Conservation (phyloP, 352 stramenopile species). For the Globisporangium mamillatum region DNA sequence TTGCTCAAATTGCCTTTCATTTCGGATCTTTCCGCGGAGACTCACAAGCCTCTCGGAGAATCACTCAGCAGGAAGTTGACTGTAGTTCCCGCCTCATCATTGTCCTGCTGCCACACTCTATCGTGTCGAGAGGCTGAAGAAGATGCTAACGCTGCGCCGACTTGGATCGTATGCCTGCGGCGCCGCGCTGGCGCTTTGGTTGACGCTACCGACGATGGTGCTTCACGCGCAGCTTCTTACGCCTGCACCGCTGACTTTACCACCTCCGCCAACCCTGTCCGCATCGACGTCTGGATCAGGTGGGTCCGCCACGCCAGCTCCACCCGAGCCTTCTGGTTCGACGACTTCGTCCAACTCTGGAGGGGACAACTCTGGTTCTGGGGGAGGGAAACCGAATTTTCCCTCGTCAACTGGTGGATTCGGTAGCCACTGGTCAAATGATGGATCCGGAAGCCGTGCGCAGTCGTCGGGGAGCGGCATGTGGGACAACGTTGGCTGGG, state of each 20-base stretch:
- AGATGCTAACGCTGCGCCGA: background rate
- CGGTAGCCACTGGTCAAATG: background rate
- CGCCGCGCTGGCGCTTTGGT: background rate
- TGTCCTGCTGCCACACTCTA: background rate
- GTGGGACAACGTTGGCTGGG: background rate
- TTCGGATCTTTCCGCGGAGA: slow-evolving; percentile 1
- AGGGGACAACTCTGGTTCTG: background rate
- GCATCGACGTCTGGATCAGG: background rate
- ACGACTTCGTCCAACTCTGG: background rate
- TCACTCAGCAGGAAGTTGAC: background rate
- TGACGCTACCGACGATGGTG: background rate
- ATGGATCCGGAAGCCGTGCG: background rate
- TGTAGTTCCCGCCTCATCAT: background rate
- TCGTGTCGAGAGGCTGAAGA: background rate
- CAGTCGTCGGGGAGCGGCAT: background rate
- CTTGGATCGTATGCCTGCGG: background rate
- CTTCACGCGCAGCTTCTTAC: background rate
- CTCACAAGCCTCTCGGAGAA: background rate
- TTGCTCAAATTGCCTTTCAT: background rate
- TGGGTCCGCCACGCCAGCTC: background rate
- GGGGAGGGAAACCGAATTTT: background rate
- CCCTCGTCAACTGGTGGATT: background rate
- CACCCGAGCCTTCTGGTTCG: background rate
- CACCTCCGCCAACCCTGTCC: background rate
- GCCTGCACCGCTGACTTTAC: background rate